Conservation (phyloP, 192 early-diverging fungal genomes). For the Lobosporangium transversale region DNA sequence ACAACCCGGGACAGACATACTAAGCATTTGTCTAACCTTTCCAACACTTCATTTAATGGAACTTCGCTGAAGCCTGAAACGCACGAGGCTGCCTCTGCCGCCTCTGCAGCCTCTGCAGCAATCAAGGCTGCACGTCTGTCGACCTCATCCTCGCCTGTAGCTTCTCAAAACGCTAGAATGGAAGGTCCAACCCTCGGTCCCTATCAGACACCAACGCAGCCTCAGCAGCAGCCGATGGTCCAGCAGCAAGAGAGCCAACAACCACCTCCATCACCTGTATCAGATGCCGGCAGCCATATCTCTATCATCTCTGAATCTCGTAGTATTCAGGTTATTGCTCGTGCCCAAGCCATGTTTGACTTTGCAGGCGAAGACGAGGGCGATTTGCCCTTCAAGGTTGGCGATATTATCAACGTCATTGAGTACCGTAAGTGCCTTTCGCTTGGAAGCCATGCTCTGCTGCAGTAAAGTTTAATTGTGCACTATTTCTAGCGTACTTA, state of each 20-base stretch:
- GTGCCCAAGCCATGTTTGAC: conserved; percentile 49
- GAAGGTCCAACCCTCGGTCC: neutral
- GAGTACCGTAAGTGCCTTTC: conserved; percentile 45
- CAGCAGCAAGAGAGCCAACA: conserved; percentile 15
- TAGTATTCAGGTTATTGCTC: conserved; percentile 43
- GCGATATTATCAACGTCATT: conserved; percentile 50
- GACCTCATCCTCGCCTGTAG: conserved; percentile 14
- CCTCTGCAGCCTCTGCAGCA: conserved; percentile 34
- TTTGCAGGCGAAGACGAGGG: conserved; percentile 47
- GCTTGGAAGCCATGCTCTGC: neutral
- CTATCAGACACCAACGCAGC: conserved; percentile 18
- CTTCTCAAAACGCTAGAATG: neutral
- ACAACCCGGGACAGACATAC: neutral
- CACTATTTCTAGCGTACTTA: too few relatives aligned
- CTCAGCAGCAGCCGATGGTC: conserved; percentile 35
- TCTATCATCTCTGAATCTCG: conserved; percentile 22
- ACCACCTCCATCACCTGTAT: conserved; percentile 22
- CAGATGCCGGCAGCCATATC: conserved; percentile 26
- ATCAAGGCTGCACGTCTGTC: conserved; percentile 34
- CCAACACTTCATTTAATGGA: conserved; percentile 20
- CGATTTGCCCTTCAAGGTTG: conserved; percentile 51
- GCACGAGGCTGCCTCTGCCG: conserved; percentile 30
- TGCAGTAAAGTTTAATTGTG: too few relatives aligned
- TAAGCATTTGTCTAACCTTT: conserved; percentile 14
- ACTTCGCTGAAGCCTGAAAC: conserved; percentile 1